Conservation (phyloP, 257 asterid genomes). For the Nemophila menziesii region DNA sequence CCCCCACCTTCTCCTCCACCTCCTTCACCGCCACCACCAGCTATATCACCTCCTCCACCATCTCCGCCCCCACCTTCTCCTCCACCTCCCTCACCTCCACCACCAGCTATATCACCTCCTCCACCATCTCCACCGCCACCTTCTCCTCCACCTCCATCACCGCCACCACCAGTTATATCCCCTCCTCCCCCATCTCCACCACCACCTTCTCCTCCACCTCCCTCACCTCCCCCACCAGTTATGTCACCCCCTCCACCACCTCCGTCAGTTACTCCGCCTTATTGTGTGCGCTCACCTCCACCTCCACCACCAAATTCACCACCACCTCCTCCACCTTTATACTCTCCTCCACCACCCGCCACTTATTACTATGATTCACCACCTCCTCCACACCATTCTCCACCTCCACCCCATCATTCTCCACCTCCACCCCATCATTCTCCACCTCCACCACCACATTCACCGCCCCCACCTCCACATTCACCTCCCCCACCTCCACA, state of each 20-base stretch:
- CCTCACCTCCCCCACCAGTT: constrained; percentile 14
- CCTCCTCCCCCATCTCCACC: constrained; percentile 45
- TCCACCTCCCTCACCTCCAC: constrained; percentile 21
- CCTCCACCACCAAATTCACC: constrained; percentile 43
- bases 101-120: constrained; percentile 25
- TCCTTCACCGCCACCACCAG: constrained; percentile 11
- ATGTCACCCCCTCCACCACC: constrained; percentile 33
- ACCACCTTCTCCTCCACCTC: constrained; percentile 44
- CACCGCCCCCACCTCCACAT: constrained; percentile 17
- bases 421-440: constrained; percentile 7
- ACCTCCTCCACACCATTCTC: constrained; percentile 14
- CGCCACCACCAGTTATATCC: constrained; percentile 21
- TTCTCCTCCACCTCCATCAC: constrained; percentile 26
- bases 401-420: constrained; percentile 16
- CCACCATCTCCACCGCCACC: constrained; percentile 33
- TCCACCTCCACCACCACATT: constrained; percentile 3
- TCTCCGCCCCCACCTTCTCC: constrained; percentile 28
- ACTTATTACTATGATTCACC: too few species aligned
- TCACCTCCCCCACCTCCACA: constrained; percentile 23
- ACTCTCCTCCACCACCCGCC: constrained; percentile 23
- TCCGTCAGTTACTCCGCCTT: constrained; percentile 41
- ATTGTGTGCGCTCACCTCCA: constrained; percentile 34
- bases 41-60: constrained; percentile 13
- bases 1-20: constrained; percentile 28
- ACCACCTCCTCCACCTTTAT: constrained; percentile 35